Conservation (phyloP, 768 basidiomycete genomes). For the Termitomyces sp. region DNA sequence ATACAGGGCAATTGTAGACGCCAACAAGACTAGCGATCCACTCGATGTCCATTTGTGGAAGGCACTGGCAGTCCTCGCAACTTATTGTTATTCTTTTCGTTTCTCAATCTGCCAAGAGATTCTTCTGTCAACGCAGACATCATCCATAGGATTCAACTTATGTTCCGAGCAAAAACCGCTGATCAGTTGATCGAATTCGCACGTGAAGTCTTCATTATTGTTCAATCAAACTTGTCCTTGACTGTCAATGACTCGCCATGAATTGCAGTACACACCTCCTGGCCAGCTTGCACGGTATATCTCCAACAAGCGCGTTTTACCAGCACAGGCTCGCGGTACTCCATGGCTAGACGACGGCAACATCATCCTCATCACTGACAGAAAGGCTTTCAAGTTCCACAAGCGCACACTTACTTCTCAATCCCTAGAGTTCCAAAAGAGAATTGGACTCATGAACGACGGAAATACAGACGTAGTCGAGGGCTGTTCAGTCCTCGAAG, state of each 20-base stretch:
- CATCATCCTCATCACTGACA: conserved; percentile 9
- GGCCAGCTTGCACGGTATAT: conserved; percentile 3
- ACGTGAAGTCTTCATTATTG: background rate
- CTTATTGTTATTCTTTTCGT: no score
- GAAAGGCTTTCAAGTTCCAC: conserved; percentile 8
- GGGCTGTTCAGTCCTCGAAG: conserved; percentile 2
- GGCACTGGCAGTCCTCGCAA: no score
- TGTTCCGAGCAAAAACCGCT: no score
- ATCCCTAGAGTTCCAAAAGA: background rate
- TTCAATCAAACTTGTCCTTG: background rate
- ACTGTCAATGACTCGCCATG: background rate
- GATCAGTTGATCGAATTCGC: background rate
- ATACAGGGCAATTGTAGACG: no score
- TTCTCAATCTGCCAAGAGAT: no score
- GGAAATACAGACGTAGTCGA: conserved; percentile 12
- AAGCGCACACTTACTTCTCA: conserved; percentile 4
- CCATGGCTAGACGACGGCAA: conserved; percentile 13
- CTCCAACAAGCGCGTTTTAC: background rate
- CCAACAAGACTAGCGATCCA: no score
- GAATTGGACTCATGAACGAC: conserved; percentile 9
- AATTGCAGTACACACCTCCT: background rate
- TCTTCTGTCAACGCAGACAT: no score
- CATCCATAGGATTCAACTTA: no score
- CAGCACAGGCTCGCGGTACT: conserved; percentile 6
- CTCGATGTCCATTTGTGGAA: no score